Evolutionary conservation across 495 filamentous ascomycete species (phyloP).

Genomic region (Penicillium goetzii): DNA sequence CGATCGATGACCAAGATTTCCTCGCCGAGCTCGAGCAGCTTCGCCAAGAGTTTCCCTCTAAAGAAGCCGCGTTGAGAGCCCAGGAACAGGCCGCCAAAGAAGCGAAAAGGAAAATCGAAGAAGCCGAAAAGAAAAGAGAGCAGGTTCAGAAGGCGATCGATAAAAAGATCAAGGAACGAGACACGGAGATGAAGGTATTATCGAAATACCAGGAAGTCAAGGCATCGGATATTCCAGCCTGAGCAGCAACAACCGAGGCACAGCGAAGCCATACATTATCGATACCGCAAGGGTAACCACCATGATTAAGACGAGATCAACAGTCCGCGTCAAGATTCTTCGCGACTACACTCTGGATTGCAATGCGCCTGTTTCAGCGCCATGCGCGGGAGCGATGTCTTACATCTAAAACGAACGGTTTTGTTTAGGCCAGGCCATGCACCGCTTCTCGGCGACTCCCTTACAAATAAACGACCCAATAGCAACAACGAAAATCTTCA

Average conservation of each 20-base stretch:
- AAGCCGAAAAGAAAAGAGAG: constrained; percentile 44
- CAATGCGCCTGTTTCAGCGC: not conserved
- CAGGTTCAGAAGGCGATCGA: constrained; percentile 49
- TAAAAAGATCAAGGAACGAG: constrained; percentile 50
- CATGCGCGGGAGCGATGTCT: not conserved
- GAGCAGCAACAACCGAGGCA: constrained; percentile 13
- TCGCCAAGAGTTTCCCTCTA: constrained; percentile 42
- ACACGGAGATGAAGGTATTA: constrained; percentile 51
- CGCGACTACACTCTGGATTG: not conserved
- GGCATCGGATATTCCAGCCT: constrained; percentile 38
- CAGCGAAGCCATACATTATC: not conserved
- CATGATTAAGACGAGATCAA: not conserved
- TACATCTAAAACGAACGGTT: not conserved
- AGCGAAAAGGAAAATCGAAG: constrained; percentile 44
- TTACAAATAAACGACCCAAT: not conserved
- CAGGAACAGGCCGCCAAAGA: constrained; percentile 47
- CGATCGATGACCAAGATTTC: constrained; percentile 36
- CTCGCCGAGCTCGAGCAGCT: constrained; percentile 42
- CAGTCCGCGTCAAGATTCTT: not conserved
- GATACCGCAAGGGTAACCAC: not conserved
- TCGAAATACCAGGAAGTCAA: constrained; percentile 51
- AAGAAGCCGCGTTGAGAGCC: constrained; percentile 43
- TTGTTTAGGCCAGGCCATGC: not conserved
- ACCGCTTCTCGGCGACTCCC: not conserved
- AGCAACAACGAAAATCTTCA: not conserved